These are phyloP conservation scores for Jatropha curcas DNA, from an alignment of 345 rosid genomes.

Conservation along the genomic window DNA sequence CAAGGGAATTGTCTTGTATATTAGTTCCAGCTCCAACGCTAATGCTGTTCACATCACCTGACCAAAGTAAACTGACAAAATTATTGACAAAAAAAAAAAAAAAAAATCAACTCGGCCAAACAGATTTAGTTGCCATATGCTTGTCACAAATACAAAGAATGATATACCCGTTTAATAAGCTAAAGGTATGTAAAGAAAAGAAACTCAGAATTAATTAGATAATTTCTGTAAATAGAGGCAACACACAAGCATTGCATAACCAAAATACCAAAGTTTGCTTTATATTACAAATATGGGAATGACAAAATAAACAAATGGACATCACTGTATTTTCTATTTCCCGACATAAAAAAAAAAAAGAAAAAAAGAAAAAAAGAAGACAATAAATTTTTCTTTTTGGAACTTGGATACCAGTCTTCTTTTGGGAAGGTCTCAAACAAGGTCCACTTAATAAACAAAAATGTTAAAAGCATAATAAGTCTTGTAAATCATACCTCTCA, in stretches of 20 bases:
- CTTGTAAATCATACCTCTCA: slow-evolving; percentile 62
- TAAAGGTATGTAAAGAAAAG: background rate
- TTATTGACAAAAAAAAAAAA: background rate
- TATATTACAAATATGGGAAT: too few relatives aligned
- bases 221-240: background rate
- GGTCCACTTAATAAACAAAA: background rate
- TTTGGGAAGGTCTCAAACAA: background rate
- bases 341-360: too few relatives aligned
- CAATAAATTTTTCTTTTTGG: too few relatives aligned
- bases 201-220: background rate
- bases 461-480: background rate
- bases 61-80: background rate
- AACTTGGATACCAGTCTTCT: too few relatives aligned
- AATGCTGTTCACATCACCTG: slow-evolving; percentile 85
- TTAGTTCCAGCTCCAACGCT: slow-evolving; percentile 87
- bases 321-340: background rate
- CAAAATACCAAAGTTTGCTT: background rate
- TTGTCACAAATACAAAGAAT: background rate
- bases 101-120: background rate
- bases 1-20: slow-evolving; percentile 95
- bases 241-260: background rate
- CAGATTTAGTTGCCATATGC: background rate
- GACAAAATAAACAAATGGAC: too few relatives aligned
- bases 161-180: background rate
- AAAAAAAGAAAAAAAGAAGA: too few relatives aligned